Evolutionary conservation across 371 early-diverging fungal genomes (phyloP).

Genomic region (Cokeromyces recurvatus): DNA sequence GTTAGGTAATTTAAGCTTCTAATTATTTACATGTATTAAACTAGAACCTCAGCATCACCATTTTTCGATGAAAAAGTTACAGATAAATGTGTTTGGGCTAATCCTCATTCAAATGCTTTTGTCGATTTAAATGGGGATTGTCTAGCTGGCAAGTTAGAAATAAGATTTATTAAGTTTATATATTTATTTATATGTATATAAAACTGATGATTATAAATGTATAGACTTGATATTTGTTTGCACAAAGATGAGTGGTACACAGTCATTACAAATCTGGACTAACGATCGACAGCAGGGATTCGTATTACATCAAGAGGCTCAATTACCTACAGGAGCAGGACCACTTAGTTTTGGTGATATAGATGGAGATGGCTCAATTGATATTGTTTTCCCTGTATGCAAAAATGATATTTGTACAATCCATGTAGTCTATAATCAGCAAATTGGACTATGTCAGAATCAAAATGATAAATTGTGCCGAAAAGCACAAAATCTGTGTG

Average conservation of each 20-base stretch:
- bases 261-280: constrained; percentile 75
- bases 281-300: constrained; percentile 64
- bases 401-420: constrained; percentile 52
- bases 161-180: too few species aligned
- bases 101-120: constrained; percentile 88
- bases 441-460: constrained; percentile 72
- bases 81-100: constrained; percentile 58
- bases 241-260: constrained; percentile 27
- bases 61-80: constrained; percentile 18
- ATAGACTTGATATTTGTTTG: constrained; percentile 85
- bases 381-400: constrained; percentile 78
- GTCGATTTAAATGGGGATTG: constrained; percentile 93
- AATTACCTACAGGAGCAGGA: constrained; percentile 70
- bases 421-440: constrained; percentile 80
- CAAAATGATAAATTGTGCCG: constrained; percentile 45
- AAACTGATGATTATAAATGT: too few species aligned
- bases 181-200: too few species aligned
- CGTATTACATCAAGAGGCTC: constrained; percentile 46
- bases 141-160: constrained; percentile 64
- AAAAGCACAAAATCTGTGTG: constrained; percentile 62
- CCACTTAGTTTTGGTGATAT: constrained; percentile 87
- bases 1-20: too few species aligned
- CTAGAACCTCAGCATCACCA: constrained; percentile 14
- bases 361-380: constrained; percentile 87
- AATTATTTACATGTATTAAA: background rate